Base-by-base conservation (phyloP, 2,329 filamentous ascomycete species). In the Nemania abortiva region DNA sequence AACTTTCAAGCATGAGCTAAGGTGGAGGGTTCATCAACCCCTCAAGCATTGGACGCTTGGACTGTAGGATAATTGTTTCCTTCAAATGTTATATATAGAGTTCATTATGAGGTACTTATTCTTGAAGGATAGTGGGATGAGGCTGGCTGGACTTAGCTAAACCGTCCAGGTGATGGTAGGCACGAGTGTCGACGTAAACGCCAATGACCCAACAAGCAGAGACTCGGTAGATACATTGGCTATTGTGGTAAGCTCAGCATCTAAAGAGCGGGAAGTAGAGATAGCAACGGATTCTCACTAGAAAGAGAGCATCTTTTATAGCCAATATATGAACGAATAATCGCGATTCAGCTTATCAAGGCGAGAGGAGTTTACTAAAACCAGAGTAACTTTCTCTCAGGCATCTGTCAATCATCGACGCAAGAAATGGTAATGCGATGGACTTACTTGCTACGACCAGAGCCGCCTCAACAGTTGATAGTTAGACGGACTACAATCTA, bases 1-100 rank as follows among this genome's bases (percentile, higher is more conserved):
- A 22, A 22, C n/a, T 65, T 65, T 22, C 45, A 47, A 47, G 63
- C 63, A 31, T 65, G 18, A 59, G 47, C 18, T 5, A 34, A 47
- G 22, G 22, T 20, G 3, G 11, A 1, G 18, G 22, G 13, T 2
- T 37, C 29, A 4, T 47, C n/a, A 11, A 15, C 15, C 18, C 29
- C 2, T 18, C 20, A 1, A 45, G 13, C 13, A 45, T 31, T 22
- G 15, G 22, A 45, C 15, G 18, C 18, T 1, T n/a, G 3, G 18
- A 15, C 27, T 45, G 6, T 42, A 45, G 7, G 45, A 6, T 27
- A 15, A 20, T 49, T n/a, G n/a, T 5, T 11, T n/a, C 34, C 13
- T 29, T 4, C 34, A 52, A 11, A 10, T 11, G 6, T 6, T 6
- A 27, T 37, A n/a, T n/a, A n/a, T 52, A 22, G 22, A 18, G 45